Conservation (phyloP, 75 land plant species). For the Larix kaempferi region DNA sequence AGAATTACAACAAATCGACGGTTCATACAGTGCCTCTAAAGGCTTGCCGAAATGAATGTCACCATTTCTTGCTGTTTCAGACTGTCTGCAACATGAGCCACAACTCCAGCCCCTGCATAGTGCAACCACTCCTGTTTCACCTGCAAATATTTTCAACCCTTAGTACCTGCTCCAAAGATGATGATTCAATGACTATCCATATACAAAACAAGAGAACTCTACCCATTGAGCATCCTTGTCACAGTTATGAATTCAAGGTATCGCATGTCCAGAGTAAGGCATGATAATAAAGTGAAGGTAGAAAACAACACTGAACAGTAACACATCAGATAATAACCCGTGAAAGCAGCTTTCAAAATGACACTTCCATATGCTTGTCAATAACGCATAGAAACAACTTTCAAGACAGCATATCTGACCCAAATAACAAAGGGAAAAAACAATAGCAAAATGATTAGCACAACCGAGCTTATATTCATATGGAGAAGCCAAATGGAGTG, state of each 20-base stretch:
- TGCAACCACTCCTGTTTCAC: conserved; percentile 84
- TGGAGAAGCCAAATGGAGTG: no score
- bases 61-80: conserved; percentile 67
- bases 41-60: conserved; percentile 46
- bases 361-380: no score
- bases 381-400: no score
- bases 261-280: neutral
- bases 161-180: neutral
- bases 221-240: neutral
- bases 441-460: no score
- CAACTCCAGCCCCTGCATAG: conserved; percentile 87
- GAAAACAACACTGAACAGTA: neutral
- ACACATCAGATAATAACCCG: no score
- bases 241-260: neutral
- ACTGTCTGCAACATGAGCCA: conserved; percentile 88
- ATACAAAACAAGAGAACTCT: neutral
- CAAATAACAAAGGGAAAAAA: no score
- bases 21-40: conserved; percentile 19
- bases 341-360: no score
- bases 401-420: no score
- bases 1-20: neutral
- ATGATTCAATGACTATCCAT: neutral
- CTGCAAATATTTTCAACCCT: conserved; percentile 26
- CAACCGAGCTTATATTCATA: no score
- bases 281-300: neutral